Base-by-base conservation (phyloP, 2,329 filamentous ascomycete genomes). In the Teratosphaeria zuluensis region DNA sequence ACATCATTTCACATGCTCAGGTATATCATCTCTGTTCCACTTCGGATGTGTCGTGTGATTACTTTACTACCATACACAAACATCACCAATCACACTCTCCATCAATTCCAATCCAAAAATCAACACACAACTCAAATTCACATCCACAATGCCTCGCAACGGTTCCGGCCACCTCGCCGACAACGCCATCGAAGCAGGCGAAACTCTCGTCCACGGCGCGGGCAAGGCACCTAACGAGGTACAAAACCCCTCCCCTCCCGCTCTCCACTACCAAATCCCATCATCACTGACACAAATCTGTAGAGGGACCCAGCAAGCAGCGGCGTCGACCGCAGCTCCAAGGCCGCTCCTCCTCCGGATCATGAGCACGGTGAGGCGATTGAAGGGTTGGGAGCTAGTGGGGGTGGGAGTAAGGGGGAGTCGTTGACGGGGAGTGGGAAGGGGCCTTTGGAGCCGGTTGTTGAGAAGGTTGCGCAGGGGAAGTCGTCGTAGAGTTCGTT, bases 111-210 rank as follows among this genome's bases (percentile, higher is more conserved):
- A 54, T 14, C 8, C 5, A 9, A 12, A 38, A 12, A 9, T 12
- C 33, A 38, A 9, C 33, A 12, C 8, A 9, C 33, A 38, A 9
- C 33, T 38, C 3, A 38, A 9, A 12, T 14, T n/a, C n/a, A n/a
- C 33, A 38, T 28, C 14, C 31, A 54, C 30, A 33, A 38, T 32
- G 31, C 69, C 57, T 24, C 65, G 42, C 1, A 4, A 48, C n/a
- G 42, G 42, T 5, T 48, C 42, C 42, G 42, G 42, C n/a, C 42
- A 48, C 16, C 2, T 48, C 42, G 42, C 69, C 24, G 70, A 76
- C 69, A 76, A 74, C 65, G 73, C 72, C 59, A 69, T 72, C 51
- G 73, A 75, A 59, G 59, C 65, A 8, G 73, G 69, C 56, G 63
- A 73, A 53, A 72, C 70, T 63, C 65, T 74, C 48, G 63, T 73